Percentiles rank a stretch among this genome's conserved stretches.
Evolutionary conservation across 2,329 filamentous ascomycete genomes (phyloP).

Genomic region (Penicillium capsulatum): DNA sequence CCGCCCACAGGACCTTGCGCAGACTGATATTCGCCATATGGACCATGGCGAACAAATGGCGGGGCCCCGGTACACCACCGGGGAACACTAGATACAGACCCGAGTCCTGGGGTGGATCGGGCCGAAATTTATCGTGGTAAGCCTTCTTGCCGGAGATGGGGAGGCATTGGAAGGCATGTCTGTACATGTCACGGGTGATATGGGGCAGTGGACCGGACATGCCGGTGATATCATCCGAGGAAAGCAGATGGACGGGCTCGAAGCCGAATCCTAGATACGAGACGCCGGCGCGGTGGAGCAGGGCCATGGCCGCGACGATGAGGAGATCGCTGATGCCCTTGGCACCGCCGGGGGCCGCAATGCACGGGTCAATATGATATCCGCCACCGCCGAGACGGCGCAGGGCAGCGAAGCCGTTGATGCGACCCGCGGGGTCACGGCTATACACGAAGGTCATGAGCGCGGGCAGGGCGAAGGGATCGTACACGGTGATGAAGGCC

Average conservation of each 20-base stretch:
- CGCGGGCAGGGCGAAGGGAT: constrained; percentile 37
- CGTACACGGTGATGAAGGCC: constrained; percentile 42
- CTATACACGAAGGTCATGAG: constrained; percentile 44
- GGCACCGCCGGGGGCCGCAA: constrained; percentile 32
- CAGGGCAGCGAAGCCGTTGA: constrained; percentile 40
- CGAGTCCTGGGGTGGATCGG: constrained; percentile 31
- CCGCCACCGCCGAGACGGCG: constrained; percentile 37
- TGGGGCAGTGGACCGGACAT: constrained; percentile 26
- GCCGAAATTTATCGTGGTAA: constrained; percentile 40
- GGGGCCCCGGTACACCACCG: constrained; percentile 27
- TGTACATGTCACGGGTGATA: constrained; percentile 31
- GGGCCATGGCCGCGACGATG: constrained; percentile 37
- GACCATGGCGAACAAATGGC: constrained; percentile 33
- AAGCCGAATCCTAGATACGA: constrained; percentile 40
- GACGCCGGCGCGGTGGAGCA: constrained; percentile 31
- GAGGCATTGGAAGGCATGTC: constrained; percentile 30
- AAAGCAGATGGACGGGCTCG: constrained; percentile 33
- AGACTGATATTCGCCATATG: constrained; percentile 42
- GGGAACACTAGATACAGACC: constrained; percentile 38
- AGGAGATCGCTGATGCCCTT: constrained; percentile 40
- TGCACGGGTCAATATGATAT: constrained; percentile 43
- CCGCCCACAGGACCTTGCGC: constrained; percentile 21
- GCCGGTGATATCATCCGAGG: constrained; percentile 27
- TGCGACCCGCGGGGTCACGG: constrained; percentile 23
- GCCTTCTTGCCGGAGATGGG: constrained; percentile 39